A percentile compares a stretch with the other conserved stretches of the same genome.
Conservation (phyloP, 2,329 filamentous ascomycete species). For the Colletotrichum karsti region DNA sequence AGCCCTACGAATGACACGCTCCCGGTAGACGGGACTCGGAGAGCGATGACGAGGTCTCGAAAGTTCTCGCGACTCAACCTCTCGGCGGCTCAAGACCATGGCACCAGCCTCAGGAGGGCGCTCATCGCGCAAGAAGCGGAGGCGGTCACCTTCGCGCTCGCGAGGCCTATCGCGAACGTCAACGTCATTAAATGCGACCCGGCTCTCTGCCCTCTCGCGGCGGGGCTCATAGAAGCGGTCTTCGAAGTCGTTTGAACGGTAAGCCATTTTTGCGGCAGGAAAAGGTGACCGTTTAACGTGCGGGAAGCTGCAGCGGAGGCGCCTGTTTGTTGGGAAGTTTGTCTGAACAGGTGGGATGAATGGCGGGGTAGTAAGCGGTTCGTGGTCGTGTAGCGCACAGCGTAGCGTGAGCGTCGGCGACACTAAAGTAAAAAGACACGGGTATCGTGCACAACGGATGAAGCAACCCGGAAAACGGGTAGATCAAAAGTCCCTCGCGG, state of each 20-base stretch:
- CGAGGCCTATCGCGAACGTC: constrained; percentile 53
- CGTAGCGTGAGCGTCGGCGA: constrained; percentile 16
- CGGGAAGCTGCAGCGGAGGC: background rate
- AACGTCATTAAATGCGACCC: constrained; percentile 38
- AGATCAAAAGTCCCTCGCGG: constrained; percentile 1
- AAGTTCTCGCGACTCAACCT: constrained; percentile 63
- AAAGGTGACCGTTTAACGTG: background rate
- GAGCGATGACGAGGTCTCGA: constrained; percentile 53
- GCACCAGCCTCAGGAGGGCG: constrained; percentile 58
- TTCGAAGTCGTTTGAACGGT: constrained; percentile 29
- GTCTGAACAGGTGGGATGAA: constrained; percentile 19
- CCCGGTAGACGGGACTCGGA: constrained; percentile 45
- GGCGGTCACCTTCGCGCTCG: constrained; percentile 47
- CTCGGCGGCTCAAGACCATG: constrained; percentile 62
- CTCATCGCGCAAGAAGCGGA: constrained; percentile 62
- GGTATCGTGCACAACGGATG: constrained; percentile 1
- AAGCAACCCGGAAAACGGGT: constrained; percentile 27
- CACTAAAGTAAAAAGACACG: constrained; percentile 4
- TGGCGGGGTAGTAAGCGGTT: constrained; percentile 28
- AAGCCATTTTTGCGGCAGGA: constrained; percentile 10
- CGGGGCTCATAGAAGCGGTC: constrained; percentile 34
- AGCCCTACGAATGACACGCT: constrained; percentile 51
- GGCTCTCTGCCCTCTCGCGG: constrained; percentile 36
- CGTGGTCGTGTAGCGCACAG: constrained; percentile 11
- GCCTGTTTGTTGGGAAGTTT: constrained; percentile 5